phyloP scores from a whole-genome alignment of 345 rosid species.

The Laguncularia racemosa region DNA sequence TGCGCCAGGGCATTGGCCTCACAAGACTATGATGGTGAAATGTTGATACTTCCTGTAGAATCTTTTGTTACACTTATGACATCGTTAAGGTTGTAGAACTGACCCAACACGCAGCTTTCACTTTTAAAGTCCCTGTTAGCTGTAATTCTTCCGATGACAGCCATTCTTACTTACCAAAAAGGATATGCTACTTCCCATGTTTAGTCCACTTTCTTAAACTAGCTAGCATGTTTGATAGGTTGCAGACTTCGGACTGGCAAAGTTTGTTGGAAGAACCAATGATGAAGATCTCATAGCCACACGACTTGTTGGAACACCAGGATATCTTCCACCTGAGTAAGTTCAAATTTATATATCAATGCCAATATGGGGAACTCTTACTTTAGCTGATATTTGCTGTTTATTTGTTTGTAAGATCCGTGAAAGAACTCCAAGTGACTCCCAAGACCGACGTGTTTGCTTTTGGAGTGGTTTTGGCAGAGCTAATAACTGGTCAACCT shows the following conservation, averaged over 20 bases:
- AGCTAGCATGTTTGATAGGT: constrained; percentile 23
- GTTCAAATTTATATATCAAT: neutral
- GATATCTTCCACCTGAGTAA: constrained; percentile 69
- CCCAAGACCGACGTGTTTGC: constrained; percentile 58
- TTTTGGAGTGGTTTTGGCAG: constrained; percentile 59
- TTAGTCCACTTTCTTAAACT: neutral
- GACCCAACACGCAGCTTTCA: too few species aligned
- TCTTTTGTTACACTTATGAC: too few species aligned
- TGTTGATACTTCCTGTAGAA: too few species aligned
- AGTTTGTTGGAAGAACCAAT: constrained; percentile 44
- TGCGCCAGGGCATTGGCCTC: too few species aligned
- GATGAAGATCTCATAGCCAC: constrained; percentile 54
- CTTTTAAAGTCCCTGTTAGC: too few species aligned
- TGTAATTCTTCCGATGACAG: too few species aligned
- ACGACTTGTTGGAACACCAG: constrained; percentile 57
- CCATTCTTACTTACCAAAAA: too few species aligned
- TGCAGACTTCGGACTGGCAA: constrained; percentile 64
- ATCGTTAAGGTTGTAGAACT: too few species aligned
- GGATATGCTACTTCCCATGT: too few species aligned
- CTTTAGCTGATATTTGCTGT: neutral
- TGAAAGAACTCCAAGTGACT: constrained; percentile 61
- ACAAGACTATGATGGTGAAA: too few species aligned
- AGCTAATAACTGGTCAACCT: constrained; percentile 56
- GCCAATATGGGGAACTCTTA: neutral
- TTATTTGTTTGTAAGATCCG: constrained; percentile 30